Percentiles rank a stretch among this genome's conserved stretches.
Conservation (phyloP, 805 yeast species). For the Saccharomycopsis fermentans region DNA sequence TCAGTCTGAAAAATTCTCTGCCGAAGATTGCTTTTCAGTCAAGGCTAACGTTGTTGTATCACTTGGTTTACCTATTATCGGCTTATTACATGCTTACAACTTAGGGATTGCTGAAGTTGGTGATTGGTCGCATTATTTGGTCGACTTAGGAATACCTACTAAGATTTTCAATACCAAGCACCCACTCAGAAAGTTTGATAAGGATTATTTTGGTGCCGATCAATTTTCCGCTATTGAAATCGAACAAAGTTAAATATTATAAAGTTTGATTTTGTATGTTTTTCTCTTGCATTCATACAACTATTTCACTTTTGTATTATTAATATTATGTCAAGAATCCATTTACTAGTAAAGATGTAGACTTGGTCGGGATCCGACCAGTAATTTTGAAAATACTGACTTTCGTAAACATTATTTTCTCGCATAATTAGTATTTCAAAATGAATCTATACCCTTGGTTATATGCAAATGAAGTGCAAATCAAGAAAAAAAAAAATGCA, state of each 20-base stretch:
- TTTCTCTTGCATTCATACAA: background rate
- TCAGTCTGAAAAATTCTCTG: conserved; percentile 21
- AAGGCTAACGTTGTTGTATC: conserved; percentile 51
- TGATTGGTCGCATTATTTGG: conserved; percentile 46
- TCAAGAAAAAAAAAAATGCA: too few relatives aligned
- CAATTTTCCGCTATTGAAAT: conserved; percentile 7
- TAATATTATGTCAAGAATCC: background rate
- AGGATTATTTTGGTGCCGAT: conserved; percentile 15
- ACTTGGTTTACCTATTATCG: conserved; percentile 62
- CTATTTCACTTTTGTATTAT: background rate
- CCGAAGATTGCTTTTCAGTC: conserved; percentile 18
- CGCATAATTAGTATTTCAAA: too few relatives aligned
- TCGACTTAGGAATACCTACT: conserved; percentile 65
- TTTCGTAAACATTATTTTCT: too few relatives aligned
- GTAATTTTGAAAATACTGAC: too few relatives aligned
- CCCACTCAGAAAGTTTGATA: conserved; percentile 39
- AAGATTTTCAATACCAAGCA: conserved; percentile 35
- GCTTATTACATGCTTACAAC: conserved; percentile 49
- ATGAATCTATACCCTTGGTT: too few relatives aligned
- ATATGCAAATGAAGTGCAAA: too few relatives aligned
- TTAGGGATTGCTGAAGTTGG: conserved; percentile 39
- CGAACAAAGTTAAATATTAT: background rate
- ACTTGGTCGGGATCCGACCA: too few relatives aligned
- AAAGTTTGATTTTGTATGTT: background rate
- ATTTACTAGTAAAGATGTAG: too few relatives aligned